Percentiles rank a stretch among this genome's conserved stretches.
These are phyloP conservation scores for Sugiyamaella marilandica DNA, from an alignment of 805 yeast genomes.

Conservation along the genomic window DNA sequence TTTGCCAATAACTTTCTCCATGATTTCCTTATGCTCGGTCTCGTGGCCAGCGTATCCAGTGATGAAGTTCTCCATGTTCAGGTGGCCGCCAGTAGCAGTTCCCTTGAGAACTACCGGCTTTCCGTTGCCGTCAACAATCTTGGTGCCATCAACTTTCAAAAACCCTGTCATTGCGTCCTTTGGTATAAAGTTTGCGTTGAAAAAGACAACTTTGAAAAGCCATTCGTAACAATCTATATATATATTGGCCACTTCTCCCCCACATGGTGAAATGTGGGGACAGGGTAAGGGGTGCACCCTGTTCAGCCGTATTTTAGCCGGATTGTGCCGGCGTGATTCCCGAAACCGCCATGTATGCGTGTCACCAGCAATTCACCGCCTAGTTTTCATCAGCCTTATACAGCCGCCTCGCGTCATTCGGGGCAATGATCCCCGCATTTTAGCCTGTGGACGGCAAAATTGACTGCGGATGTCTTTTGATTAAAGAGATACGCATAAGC, in stretches of 20 bases:
- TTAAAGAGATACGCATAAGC: too few relatives aligned
- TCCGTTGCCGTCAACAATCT: conserved; percentile 42
- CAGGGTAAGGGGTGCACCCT: neutral
- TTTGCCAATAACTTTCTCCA: conserved; percentile 39
- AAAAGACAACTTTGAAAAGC: neutral
- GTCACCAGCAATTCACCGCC: neutral
- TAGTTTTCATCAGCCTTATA: neutral
- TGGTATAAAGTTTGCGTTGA: neutral
- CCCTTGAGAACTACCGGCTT: conserved; percentile 43
- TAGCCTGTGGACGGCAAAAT: neutral
- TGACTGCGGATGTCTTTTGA: too few relatives aligned
- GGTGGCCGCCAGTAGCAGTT: conserved; percentile 43
- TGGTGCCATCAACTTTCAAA: conserved; percentile 43
- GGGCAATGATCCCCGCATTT: neutral
- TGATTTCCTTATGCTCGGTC: conserved; percentile 43
- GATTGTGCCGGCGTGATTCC: neutral
- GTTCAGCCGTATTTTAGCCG: conserved; percentile 2
- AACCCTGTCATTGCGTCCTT: conserved; percentile 19
- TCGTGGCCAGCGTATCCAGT: conserved; percentile 54
- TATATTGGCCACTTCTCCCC: neutral
- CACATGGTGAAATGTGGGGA: neutral
- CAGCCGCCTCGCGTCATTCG: neutral
- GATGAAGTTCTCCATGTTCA: conserved; percentile 53
- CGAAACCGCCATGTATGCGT: too few relatives aligned
- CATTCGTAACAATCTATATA: neutral